Evolutionary conservation across 192 early-diverging fungal genomes (phyloP).

Genomic region (Coemansia sp.): DNA sequence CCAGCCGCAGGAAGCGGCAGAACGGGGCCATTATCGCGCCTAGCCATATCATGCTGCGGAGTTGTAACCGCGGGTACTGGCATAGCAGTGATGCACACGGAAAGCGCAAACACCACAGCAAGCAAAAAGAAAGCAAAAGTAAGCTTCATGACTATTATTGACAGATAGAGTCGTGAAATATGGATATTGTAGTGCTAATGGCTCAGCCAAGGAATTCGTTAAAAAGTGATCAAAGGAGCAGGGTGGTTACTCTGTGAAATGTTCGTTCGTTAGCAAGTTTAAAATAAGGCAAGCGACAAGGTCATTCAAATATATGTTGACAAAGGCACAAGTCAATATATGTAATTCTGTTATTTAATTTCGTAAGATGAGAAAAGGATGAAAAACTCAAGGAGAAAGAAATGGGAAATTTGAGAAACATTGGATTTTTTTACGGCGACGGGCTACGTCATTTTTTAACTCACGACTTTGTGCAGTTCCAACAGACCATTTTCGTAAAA

Average conservation of each 20-base stretch:
- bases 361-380: background rate
- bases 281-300: background rate
- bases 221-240: background rate
- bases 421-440: background rate
- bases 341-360: background rate
- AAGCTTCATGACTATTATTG: slow-evolving; percentile 15
- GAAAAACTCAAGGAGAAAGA: background rate
- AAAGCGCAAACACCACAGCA: slow-evolving; percentile 8
- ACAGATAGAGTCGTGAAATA: background rate
- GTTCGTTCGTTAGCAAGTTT: background rate
- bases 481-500: background rate
- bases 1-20: slow-evolving; percentile 41
- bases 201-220: background rate
- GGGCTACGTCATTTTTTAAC: background rate
- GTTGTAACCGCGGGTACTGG: background rate
- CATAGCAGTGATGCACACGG: slow-evolving; percentile 8
- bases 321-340: background rate
- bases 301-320: background rate
- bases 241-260: background rate
- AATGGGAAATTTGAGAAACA: background rate
- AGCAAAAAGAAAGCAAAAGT: slow-evolving; percentile 11
- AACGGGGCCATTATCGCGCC: slow-evolving; percentile 15
- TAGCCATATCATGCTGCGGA: background rate
- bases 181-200: background rate
- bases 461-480: no score